A percentile compares a stretch with the other conserved stretches of the same genome.
Evolutionary conservation across 2,329 filamentous ascomycete genomes (phyloP).

Genomic region (Ceratocystis albifundus): DNA sequence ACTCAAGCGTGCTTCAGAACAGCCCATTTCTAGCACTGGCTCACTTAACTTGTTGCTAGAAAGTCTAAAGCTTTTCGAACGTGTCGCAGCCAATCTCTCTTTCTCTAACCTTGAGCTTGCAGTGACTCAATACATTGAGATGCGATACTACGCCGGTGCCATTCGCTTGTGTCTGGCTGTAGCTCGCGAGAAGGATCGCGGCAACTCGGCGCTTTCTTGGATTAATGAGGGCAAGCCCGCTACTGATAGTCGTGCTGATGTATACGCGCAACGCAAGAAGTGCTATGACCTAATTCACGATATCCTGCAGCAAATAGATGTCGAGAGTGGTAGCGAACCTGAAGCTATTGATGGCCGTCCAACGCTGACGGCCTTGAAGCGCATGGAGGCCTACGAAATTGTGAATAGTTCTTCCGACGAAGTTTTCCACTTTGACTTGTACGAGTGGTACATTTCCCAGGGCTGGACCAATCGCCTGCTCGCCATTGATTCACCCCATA

Average conservation of each 20-base stretch:
- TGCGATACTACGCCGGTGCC: slow-evolving; percentile 87
- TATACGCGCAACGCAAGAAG: slow-evolving; percentile 58
- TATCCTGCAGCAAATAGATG: slow-evolving; percentile 68
- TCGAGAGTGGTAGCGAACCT: slow-evolving; percentile 54
- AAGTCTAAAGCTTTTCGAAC: slow-evolving; percentile 75
- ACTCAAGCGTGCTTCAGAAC: slow-evolving; percentile 75
- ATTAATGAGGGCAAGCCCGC: slow-evolving; percentile 69
- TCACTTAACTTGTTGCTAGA: slow-evolving; percentile 75
- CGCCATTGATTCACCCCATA: slow-evolving; percentile 70
- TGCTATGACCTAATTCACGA: slow-evolving; percentile 83
- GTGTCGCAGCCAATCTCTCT: slow-evolving; percentile 73
- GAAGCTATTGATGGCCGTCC: slow-evolving; percentile 66
- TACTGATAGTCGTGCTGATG: slow-evolving; percentile 55
- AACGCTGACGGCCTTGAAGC: slow-evolving; percentile 64
- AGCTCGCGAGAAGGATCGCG: slow-evolving; percentile 73
- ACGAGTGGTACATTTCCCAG: slow-evolving; percentile 88
- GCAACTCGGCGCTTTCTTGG: slow-evolving; percentile 75
- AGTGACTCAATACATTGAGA: slow-evolving; percentile 63
- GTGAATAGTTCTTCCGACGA: slow-evolving; percentile 83
- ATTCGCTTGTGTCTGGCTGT: slow-evolving; percentile 78
- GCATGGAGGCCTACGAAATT: slow-evolving; percentile 78
- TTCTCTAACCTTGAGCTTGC: slow-evolving; percentile 69
- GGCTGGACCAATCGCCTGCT: slow-evolving; percentile 78
- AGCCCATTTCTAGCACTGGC: slow-evolving; percentile 60
- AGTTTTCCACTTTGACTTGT: slow-evolving; percentile 91